phyloP scores from a whole-genome alignment of 2,329 filamentous ascomycete species.

The Fusarium tricinctum region DNA sequence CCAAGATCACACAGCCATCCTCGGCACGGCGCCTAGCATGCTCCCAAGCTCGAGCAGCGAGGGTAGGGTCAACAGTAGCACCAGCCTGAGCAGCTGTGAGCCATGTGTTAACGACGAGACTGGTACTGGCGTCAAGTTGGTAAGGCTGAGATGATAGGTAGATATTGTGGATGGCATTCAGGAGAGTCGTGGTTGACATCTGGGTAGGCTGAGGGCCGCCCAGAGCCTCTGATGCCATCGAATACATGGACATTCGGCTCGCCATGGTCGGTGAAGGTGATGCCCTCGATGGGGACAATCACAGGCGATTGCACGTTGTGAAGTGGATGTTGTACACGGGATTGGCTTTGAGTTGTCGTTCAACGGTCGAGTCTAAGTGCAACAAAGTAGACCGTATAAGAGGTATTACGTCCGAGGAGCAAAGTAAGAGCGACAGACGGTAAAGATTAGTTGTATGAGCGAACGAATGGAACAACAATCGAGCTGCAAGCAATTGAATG shows the following conservation, averaged over 20 bases:
- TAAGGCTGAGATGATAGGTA: slow-evolving; percentile 89
- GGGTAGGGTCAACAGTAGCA: slow-evolving; percentile 80
- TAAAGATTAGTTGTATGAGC: slow-evolving; percentile 35
- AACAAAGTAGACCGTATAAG: slow-evolving; percentile 15
- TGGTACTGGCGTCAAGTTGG: slow-evolving; percentile 88
- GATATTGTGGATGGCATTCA: slow-evolving; percentile 92
- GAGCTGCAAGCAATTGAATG: slow-evolving; percentile 21
- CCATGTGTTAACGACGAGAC: slow-evolving; percentile 96
- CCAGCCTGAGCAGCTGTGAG: slow-evolving; percentile 81
- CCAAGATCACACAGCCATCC: slow-evolving; percentile 91
- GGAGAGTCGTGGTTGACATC: slow-evolving; percentile 90
- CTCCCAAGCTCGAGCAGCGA: slow-evolving; percentile 92
- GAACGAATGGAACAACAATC: slow-evolving; percentile 32
- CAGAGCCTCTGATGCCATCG: slow-evolving; percentile 73
- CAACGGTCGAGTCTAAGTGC: slow-evolving; percentile 25
- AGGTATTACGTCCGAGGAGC: slow-evolving; percentile 12
- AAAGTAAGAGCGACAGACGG: slow-evolving; percentile 31
- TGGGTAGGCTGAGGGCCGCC: slow-evolving; percentile 79
- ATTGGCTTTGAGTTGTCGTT: slow-evolving; percentile 20
- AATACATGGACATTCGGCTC: slow-evolving; percentile 78
- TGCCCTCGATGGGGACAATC: slow-evolving; percentile 58
- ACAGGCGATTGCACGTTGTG: slow-evolving; percentile 46
- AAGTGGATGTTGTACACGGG: slow-evolving; percentile 31
- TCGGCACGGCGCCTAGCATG: slow-evolving; percentile 94
- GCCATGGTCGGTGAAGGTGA: slow-evolving; percentile 63